Evolutionary conservation across 495 filamentous ascomycete genomes (phyloP), one percentile per base, ranked within the genome.

Genomic region (Staphylotrichum longicolle): DNA sequence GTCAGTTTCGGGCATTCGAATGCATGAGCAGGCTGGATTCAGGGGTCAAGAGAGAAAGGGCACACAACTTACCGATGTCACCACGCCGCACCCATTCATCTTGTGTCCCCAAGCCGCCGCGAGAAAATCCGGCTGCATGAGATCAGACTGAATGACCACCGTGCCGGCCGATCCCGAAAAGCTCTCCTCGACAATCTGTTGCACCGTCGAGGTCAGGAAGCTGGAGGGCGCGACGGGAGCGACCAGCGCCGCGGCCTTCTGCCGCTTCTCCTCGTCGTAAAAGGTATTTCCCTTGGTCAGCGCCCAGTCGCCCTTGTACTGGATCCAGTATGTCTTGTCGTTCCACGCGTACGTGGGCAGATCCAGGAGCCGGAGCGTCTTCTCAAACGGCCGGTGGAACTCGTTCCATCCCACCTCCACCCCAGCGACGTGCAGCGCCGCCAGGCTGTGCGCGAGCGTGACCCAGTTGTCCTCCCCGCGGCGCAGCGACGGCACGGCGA

Each of bases 271-370:
- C 42, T 84, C 78, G 61, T 81, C 80, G 14, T 84, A 83, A 11
- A 84, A 82, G 47, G 83, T 83, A 72, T 89, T 89, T 2, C 53
- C 53, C 72, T 91, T 91, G 65, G 85, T 87, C 35, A 92, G 65
- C 83, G 53, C 85, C 79, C 75, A 84, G 77, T 77, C 89, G 58
- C 88, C 85, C 14, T 78, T 80, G 71, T 93, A 93, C 11, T 86
- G 79, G 30, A 93, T 83, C 91, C 91, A 94, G 72, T 91, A 91
- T 63, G 88, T 86, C 78, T 93, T 93, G 41, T 86, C 74, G 61
- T 94, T 89, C 76, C 86, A 96, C 10, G 82, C 84, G 67, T 96
- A 96, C 3, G 82, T 73, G 20, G 91, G 91, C 2, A 94, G 81
- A n/a, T 82, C 75, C 2, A 94, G 73, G 8, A 92, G 79, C 34